These are phyloP conservation scores for Fraxinus americana DNA, from an alignment of 257 asterid genomes.

Conservation along the genomic window DNA sequence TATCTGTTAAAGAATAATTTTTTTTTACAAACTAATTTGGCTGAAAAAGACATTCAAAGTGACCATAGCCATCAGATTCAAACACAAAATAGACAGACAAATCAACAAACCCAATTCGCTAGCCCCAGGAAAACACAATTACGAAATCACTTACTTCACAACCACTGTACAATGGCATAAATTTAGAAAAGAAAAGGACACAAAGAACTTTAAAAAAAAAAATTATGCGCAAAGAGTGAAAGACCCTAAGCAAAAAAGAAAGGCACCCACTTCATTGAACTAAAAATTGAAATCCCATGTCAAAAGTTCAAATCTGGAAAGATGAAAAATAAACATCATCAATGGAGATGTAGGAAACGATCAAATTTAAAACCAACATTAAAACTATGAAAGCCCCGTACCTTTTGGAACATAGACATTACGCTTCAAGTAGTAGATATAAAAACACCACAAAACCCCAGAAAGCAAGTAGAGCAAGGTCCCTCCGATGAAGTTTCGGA, in stretches of 20 bases:
- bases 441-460: slow-evolving; percentile 76
- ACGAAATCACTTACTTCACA: neutral
- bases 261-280: neutral
- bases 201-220: neutral
- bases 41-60: neutral
- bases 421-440: slow-evolving; percentile 77
- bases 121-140: neutral
- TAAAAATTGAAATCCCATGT: slow-evolving; percentile 8
- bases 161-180: neutral
- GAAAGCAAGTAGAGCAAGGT: slow-evolving; percentile 62
- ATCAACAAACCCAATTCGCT: neutral
- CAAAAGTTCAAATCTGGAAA: slow-evolving; percentile 16
- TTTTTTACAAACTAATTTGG: neutral
- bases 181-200: neutral
- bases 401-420: slow-evolving; percentile 79
- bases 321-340: neutral
- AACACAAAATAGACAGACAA: neutral
- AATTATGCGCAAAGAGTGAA: neutral
- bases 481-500: slow-evolving; percentile 84
- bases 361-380: neutral
- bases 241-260: neutral
- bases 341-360: neutral
- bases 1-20: neutral
- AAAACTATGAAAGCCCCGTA: neutral
- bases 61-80: neutral